These are phyloP conservation scores for Diaporthe sp. DNA, from an alignment of 2,329 filamentous ascomycete genomes.

Conservation along the genomic window DNA sequence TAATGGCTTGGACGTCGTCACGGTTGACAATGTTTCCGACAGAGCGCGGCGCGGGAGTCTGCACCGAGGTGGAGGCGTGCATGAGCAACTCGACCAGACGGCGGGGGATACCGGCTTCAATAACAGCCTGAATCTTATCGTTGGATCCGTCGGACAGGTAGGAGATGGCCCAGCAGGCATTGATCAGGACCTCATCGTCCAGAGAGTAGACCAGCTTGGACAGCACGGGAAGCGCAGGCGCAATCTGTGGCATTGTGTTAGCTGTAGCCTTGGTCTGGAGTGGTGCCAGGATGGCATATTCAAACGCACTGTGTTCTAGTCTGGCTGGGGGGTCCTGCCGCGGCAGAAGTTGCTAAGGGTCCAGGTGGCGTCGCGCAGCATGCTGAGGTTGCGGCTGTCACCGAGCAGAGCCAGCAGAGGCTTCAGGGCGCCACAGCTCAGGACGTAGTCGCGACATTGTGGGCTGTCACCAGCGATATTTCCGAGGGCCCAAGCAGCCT, in stretches of 20 bases:
- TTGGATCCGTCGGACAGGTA: too few relatives aligned
- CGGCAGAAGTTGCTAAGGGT: constrained; percentile 99
- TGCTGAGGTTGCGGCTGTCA: constrained; percentile 98
- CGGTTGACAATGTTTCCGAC: constrained; percentile 99
- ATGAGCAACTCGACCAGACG: constrained; percentile 96
- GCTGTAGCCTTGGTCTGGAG: constrained; percentile 4
- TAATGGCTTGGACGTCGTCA: constrained; percentile 98
- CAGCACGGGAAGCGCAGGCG: constrained; percentile 92
- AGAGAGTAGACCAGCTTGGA: too few relatives aligned
- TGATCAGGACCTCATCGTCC: too few relatives aligned
- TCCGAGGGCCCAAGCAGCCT: constrained; percentile 97
- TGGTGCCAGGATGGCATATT: constrained; percentile 1
- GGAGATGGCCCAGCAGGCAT: too few relatives aligned
- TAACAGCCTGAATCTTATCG: too few relatives aligned
- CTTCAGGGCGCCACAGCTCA: constrained; percentile 90
- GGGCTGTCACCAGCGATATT: too few relatives aligned
- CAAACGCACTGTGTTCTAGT: constrained; percentile 89
- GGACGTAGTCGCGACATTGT: too few relatives aligned
- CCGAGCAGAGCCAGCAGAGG: constrained; percentile 90
- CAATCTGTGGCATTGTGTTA: constrained; percentile 70
- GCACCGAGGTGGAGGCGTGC: constrained; percentile 97
- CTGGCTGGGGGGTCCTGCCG: constrained; percentile 98
- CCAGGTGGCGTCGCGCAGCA: constrained; percentile 99
- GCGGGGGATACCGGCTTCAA: too few relatives aligned
- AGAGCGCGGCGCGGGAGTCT: constrained; percentile 95